phyloP scores from a whole-genome alignment of 2,329 filamentous ascomycete genomes.

The Claviceps capensis region DNA sequence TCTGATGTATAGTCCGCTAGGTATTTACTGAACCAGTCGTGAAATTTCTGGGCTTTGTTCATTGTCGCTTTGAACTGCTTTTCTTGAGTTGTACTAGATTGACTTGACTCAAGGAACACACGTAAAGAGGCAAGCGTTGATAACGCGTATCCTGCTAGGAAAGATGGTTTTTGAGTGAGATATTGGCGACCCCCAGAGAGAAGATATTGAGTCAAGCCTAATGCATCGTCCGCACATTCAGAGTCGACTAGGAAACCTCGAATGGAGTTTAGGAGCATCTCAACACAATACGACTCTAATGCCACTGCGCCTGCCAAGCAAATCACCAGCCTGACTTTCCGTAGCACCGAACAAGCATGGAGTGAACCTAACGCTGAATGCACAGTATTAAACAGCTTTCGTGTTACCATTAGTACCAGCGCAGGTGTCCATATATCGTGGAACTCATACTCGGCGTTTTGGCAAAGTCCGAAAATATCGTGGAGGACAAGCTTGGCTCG shows the following conservation, averaged over 20 bases:
- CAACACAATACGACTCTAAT: conserved; percentile 67
- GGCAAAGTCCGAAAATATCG: conserved; percentile 67
- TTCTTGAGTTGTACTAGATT: conserved; percentile 73
- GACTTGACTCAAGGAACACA: conserved; percentile 58
- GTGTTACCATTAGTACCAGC: conserved; percentile 58
- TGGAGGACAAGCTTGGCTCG: conserved; percentile 61
- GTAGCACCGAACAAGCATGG: conserved; percentile 73
- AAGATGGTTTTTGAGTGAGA: conserved; percentile 53
- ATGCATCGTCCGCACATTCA: conserved; percentile 79
- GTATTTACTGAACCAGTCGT: conserved; percentile 63
- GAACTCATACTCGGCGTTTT: conserved; percentile 51
- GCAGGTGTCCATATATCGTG: conserved; percentile 61
- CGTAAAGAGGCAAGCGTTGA: conserved; percentile 68
- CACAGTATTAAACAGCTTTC: conserved; percentile 67
- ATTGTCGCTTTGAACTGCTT: conserved; percentile 68
- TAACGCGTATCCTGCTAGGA: conserved; percentile 67
- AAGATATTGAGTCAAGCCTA: conserved; percentile 78
- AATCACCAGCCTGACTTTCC: conserved; percentile 72
- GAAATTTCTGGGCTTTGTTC: conserved; percentile 61
- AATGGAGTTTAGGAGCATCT: conserved; percentile 78
- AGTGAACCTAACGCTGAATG: conserved; percentile 74
- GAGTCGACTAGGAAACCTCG: conserved; percentile 66
- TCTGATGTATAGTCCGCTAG: conserved; percentile 48
- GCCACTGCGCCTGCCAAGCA: conserved; percentile 62
- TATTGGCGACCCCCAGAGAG: conserved; percentile 53